These are phyloP conservation scores for Daldinia caldariorum DNA, from an alignment of 495 filamentous ascomycete genomes.

Conservation along the genomic window DNA sequence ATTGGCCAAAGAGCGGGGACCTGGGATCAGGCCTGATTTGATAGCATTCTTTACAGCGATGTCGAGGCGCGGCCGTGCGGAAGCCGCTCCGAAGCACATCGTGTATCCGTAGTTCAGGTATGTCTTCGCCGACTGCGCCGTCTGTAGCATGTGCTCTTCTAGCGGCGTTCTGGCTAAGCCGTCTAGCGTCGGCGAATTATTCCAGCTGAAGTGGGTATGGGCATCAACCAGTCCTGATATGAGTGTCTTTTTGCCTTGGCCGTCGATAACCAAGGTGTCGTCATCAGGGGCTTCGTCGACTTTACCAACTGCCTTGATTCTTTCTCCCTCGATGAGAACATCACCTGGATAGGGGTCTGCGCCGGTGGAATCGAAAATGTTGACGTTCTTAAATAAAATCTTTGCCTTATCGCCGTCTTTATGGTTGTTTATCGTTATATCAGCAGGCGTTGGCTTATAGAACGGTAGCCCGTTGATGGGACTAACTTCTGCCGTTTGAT, in stretches of 20 bases:
- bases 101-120: conserved; percentile 24
- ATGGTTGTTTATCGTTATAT: not conserved
- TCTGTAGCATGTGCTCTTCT: conserved; percentile 17
- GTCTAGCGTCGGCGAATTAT: conserved; percentile 20
- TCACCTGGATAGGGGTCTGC: not conserved
- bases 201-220: conserved; percentile 21
- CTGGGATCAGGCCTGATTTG: not conserved
- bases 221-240: conserved; percentile 20
- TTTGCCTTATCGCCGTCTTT: not conserved
- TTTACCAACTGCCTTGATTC: not conserved
- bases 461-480: not conserved
- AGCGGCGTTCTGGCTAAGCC: conserved; percentile 14
- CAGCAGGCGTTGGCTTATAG: conserved; percentile 3
- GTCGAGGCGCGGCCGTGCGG: conserved; percentile 20
- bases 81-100: conserved; percentile 23
- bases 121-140: conserved; percentile 12
- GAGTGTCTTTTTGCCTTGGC: conserved; percentile 11
- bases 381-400: not conserved
- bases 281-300: not conserved
- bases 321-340: not conserved
- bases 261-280: not conserved
- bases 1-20: not conserved
- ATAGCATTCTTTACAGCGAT: conserved; percentile 11
- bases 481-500: not conserved
- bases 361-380: not conserved